Percentiles rank a stretch among this genome's conserved stretches.
Evolutionary conservation across 129 eudicot species (phyloP).

Genomic region (Gnaphalium uliginosum): DNA sequence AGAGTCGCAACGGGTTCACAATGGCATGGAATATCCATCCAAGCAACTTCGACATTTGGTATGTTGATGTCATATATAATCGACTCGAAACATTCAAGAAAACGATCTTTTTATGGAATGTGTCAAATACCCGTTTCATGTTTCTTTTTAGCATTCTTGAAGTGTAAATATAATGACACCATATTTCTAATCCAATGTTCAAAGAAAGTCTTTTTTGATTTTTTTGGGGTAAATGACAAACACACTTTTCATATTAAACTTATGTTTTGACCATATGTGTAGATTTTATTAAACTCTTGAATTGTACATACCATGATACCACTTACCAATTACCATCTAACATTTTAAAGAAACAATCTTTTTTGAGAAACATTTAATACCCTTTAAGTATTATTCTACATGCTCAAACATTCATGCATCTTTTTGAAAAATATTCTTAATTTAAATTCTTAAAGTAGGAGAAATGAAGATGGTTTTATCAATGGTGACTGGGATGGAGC

Average conservation of each 20-base stretch:
- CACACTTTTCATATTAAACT: constrained; percentile 2
- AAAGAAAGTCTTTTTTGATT: background rate
- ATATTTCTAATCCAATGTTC: background rate
- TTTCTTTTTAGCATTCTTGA: constrained; percentile 16
- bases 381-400: background rate
- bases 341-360: background rate
- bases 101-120: background rate
- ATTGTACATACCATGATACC: background rate
- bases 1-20: constrained; percentile 61
- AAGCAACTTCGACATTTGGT: constrained; percentile 85
- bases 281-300: background rate
- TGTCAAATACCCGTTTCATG: background rate
- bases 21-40: constrained; percentile 62
- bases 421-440: background rate
- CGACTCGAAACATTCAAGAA: background rate
- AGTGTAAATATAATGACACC: background rate
- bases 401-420: background rate
- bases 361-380: background rate
- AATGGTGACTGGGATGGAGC: constrained; percentile 55
- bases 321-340: background rate
- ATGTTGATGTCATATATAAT: constrained; percentile 3
- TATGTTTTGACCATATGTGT: background rate
- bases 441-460: constrained; percentile 32
- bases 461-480: constrained; percentile 68
- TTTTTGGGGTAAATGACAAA: background rate